Evolutionary conservation across 2,329 filamentous ascomycete species (phyloP).

Genomic region (Pseudogymnoascus pannorum): DNA sequence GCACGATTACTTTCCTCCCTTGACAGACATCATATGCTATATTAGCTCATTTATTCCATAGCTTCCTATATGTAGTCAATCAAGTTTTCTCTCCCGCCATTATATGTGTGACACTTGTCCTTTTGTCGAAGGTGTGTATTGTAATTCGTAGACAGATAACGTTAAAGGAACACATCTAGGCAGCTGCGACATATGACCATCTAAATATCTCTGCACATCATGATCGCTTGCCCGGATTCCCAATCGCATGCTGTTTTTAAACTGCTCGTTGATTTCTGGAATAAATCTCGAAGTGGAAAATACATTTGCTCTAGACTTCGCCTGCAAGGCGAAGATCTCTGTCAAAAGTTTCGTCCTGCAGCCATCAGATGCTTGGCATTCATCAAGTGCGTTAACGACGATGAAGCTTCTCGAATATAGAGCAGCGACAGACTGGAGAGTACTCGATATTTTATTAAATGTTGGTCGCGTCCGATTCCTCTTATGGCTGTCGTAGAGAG

Average conservation of each 20-base stretch:
- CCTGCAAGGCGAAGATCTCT: constrained; percentile 15
- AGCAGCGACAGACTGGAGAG: constrained; percentile 18
- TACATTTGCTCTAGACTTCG: constrained; percentile 15
- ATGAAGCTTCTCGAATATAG: constrained; percentile 18
- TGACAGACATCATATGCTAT: background rate
- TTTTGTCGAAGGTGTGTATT: too few species aligned
- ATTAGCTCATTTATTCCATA: background rate
- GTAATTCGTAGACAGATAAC: too few species aligned
- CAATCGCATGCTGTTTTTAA: constrained; percentile 13
- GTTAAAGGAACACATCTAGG: constrained; percentile 17
- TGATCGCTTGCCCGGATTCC: constrained; percentile 29
- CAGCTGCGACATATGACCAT: constrained; percentile 19
- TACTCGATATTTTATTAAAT: constrained; percentile 18
- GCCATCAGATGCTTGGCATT: constrained; percentile 11
- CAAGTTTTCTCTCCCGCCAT: background rate
- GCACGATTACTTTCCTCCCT: background rate
- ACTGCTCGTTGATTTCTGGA: constrained; percentile 18
- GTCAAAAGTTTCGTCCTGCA: constrained; percentile 8
- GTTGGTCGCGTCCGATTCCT: constrained; percentile 19
- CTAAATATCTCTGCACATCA: constrained; percentile 30
- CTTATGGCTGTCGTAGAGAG: constrained; percentile 22
- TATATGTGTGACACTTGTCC: too few species aligned
- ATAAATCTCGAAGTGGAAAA: constrained; percentile 23
- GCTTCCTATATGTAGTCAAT: too few species aligned
- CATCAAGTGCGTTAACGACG: constrained; percentile 11